These are phyloP conservation scores for Irpex sp. DNA, from an alignment of 1,284 basidiomycete species.

Conservation along the genomic window DNA sequence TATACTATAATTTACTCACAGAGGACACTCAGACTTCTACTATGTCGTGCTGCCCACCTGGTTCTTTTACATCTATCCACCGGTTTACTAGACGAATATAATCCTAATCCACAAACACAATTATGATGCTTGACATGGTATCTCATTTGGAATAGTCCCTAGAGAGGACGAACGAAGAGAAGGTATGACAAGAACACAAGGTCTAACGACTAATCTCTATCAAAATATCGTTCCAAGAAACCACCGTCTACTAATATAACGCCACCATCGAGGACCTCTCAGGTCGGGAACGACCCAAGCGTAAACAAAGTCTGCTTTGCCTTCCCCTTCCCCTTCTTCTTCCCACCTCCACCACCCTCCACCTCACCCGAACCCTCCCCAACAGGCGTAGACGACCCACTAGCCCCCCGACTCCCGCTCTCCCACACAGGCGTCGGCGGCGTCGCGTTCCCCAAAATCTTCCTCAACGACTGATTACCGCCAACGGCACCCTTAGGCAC, in stretches of 20 bases:
- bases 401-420: slow-evolving; percentile 61
- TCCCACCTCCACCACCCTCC: slow-evolving; percentile 23
- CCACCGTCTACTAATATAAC: background rate
- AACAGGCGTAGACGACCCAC: slow-evolving; percentile 40
- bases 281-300: slow-evolving; percentile 57
- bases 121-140: no score
- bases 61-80: background rate
- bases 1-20: background rate
- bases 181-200: background rate
- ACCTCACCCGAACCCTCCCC: slow-evolving; percentile 16
- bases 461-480: slow-evolving; percentile 66
- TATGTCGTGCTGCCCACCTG: background rate
- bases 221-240: background rate
- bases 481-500: slow-evolving; percentile 49
- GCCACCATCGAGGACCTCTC: background rate
- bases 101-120: background rate
- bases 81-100: background rate
- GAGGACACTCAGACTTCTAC: no score
- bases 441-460: slow-evolving; percentile 58
- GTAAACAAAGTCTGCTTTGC: slow-evolving; percentile 83
- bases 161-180: no score
- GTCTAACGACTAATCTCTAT: background rate
- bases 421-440: slow-evolving; percentile 54
- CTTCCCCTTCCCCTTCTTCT: slow-evolving; percentile 81
- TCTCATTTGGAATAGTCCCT: no score